Evolutionary conservation across 768 basidiomycete genomes (phyloP).

Genomic region (Collybia mongolica): DNA sequence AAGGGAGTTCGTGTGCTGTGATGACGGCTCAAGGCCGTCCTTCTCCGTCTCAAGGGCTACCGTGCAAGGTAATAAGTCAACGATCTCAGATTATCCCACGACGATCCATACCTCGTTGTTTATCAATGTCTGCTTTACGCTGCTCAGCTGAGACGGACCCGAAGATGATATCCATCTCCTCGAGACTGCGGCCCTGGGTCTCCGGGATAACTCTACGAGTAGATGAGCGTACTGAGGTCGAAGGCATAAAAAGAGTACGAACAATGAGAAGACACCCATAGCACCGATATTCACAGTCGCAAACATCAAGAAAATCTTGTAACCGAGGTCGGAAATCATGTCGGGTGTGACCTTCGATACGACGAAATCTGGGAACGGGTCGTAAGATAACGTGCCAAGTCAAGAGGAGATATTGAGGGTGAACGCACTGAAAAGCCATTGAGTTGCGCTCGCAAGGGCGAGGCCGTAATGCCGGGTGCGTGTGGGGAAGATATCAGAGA

Average conservation of each 20-base stretch:
- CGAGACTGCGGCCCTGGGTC: conserved; percentile 57
- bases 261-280: conserved; percentile 70
- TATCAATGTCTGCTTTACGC: conserved; percentile 51
- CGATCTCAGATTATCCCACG: background rate
- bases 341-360: conserved; percentile 70
- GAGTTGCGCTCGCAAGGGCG: conserved; percentile 70
- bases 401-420: conserved; percentile 13
- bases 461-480: conserved; percentile 82
- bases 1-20: background rate
- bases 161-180: conserved; percentile 54
- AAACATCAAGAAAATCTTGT: conserved; percentile 78
- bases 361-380: conserved; percentile 54
- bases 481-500: conserved; percentile 85
- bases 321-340: conserved; percentile 60
- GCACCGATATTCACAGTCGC: conserved; percentile 69
- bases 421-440: conserved; percentile 75
- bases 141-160: conserved; percentile 57
- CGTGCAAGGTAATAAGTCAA: background rate
- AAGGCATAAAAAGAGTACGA: conserved; percentile 13
- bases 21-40: background rate
- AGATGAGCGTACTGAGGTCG: too few species aligned
- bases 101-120: conserved; percentile 31
- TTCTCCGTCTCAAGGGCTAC: background rate
- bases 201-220: conserved; percentile 51
- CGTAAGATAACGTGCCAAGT: background rate